Evolutionary conservation across 202 grass and related monocot genomes (phyloP).

Genomic region (Hordeum pubiflorum): DNA sequence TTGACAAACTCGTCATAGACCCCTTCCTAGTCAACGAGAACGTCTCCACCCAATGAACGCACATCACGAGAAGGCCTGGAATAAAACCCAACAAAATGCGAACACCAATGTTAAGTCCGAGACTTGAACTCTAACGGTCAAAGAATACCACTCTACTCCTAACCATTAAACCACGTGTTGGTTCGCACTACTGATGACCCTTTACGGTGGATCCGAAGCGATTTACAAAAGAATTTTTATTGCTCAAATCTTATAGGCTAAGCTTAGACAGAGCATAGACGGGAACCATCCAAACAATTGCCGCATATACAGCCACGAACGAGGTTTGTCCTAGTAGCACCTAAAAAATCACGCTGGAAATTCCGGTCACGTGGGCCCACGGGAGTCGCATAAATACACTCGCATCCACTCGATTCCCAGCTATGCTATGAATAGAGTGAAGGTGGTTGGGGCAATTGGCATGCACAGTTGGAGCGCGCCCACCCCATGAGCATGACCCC

Average conservation of each 20-base stretch:
- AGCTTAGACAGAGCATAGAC: neutral
- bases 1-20: no score
- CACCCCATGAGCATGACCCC: constrained; percentile 17
- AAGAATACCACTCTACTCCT: no score
- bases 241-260: neutral
- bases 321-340: neutral
- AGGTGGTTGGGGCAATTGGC: constrained; percentile 22
- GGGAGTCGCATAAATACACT: constrained; percentile 14
- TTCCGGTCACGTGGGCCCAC: neutral
- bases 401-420: neutral
- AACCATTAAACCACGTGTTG: no score
- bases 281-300: neutral
- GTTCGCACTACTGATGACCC: no score
- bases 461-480: constrained; percentile 17
- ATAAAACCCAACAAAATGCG: no score
- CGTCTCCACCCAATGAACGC: no score
- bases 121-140: no score
- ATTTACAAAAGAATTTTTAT: no score
- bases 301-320: neutral
- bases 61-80: no score
- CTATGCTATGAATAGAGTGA: neutral
- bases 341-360: neutral
- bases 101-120: no score
- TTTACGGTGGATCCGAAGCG: no score
- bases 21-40: no score